Percentiles rank a stretch among this genome's conserved stretches.
Evolutionary conservation across 768 basidiomycete genomes (phyloP).

Genomic region (Calocera cornea): DNA sequence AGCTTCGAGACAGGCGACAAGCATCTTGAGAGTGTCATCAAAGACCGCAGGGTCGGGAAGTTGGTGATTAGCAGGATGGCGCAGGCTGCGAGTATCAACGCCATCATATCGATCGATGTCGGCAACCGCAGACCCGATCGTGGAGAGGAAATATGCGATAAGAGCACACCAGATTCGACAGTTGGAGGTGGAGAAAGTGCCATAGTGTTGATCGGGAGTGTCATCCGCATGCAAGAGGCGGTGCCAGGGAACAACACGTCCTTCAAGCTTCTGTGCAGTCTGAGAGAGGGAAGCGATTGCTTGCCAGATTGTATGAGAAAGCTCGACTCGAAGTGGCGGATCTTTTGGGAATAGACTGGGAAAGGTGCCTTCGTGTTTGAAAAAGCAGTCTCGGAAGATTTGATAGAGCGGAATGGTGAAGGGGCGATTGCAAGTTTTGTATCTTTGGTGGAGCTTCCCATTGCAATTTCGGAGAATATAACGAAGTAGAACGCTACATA

Average conservation of each 20-base stretch:
- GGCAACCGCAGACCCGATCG: background rate
- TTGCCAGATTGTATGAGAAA: background rate
- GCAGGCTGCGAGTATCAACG: background rate
- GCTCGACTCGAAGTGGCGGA: background rate
- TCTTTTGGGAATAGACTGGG: background rate
- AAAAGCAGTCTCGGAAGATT: background rate
- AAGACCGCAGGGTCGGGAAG: too few relatives aligned
- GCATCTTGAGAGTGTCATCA: background rate
- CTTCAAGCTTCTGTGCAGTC: background rate
- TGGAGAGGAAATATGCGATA: background rate
- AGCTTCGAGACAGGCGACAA: background rate
- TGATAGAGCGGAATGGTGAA: too few relatives aligned
- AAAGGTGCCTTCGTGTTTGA: background rate
- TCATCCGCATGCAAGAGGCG: background rate
- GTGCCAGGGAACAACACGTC: background rate
- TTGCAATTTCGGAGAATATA: too few relatives aligned
- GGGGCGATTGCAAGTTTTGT: too few relatives aligned
- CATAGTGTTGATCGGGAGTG: background rate
- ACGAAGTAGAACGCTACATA: too few relatives aligned
- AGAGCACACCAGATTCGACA: background rate
- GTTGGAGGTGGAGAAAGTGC: background rate
- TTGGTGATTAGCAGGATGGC: too few relatives aligned
- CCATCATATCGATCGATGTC: background rate
- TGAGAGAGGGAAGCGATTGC: background rate
- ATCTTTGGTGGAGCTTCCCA: too few relatives aligned